A percentile compares a stretch with the other conserved stretches of the same genome.
These are phyloP conservation scores for Deinandra increscens DNA, from an alignment of 129 eudicot genomes.

Conservation along the genomic window DNA sequence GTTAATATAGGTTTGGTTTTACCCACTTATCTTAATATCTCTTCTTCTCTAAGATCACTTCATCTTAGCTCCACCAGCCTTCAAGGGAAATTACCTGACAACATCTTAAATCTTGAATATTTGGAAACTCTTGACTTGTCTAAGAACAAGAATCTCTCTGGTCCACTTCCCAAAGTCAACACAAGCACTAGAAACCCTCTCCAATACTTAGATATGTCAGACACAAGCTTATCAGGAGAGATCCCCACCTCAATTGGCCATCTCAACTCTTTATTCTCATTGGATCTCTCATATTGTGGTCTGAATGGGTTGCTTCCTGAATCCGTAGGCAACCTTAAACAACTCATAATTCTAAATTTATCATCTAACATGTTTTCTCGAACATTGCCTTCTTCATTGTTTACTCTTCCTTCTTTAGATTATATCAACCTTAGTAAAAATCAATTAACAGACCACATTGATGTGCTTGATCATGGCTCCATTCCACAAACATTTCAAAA, in stretches of 20 bases:
- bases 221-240: background rate
- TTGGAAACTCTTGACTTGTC: conserved; percentile 19
- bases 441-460: conserved; percentile 5
- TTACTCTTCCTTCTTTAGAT: background rate
- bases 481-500: background rate
- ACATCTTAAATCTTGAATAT: conserved; percentile 33
- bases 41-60: too few species aligned
- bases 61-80: background rate
- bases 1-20: too few species aligned
- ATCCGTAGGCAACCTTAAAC: background rate
- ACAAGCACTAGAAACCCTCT: conserved; percentile 23
- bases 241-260: background rate
- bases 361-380: background rate
- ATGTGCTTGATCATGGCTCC: background rate
- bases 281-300: background rate
- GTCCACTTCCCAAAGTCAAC: too few species aligned
- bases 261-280: background rate
- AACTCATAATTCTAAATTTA: background rate
- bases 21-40: background rate
- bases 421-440: background rate
- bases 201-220: background rate
- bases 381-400: background rate
- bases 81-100: conserved; percentile 32
- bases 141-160: too few species aligned
- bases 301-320: background rate